Base-by-base conservation (phyloP, 1,284 basidiomycete species). In the Sanguinoderma infundibulare region DNA sequence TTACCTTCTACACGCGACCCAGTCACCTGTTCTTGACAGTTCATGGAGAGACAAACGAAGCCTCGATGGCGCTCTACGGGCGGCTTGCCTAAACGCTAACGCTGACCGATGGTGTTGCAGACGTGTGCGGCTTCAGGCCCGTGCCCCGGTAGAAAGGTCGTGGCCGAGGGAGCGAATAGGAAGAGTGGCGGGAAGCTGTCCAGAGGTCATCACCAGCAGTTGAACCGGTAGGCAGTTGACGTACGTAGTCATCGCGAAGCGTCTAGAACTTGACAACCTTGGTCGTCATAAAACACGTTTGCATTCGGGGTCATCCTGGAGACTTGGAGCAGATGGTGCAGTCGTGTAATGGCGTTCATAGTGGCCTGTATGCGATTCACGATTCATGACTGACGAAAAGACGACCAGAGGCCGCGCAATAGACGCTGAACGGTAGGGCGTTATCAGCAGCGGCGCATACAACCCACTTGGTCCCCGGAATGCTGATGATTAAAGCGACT, bases 61-160 rank as follows among this genome's bases (percentile, higher is more conserved):
- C 17, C 14, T 17, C 6, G 26, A 40, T 38, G 47, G 55, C 47
- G 55, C 55, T 42, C n/a, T 32, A 22, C 26, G 22, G 36, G 55
- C 55, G 47, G 35, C 54, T 51, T 57, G n/a, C 49, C 56, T 42
- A 40, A 51, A 40, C 49, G 38, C 47, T 57, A 22, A 49, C 5
- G 36, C 34, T 17, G 26, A 38, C 36, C 10, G 49, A 32, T 9
- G 20, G 20, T 15, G 20, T 24, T 24, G 32, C 32, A 51, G 32
- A 36, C 32, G 10, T 34, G 20, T 32, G 32, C 28, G 44, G 14
- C 44, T 28, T 46, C 44, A 6, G 14, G 4, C 15, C 7, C 14
- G 17, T 20, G 8, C 10, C 17, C 28, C 46, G 17, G 46, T 6
- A 5, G 2, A 22, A 51, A 4, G 32, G 8, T 50, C 12, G 20